Evolutionary conservation across 164 flowering plant genomes (phyloP).

Genomic region (Warburgia ugandensis): DNA sequence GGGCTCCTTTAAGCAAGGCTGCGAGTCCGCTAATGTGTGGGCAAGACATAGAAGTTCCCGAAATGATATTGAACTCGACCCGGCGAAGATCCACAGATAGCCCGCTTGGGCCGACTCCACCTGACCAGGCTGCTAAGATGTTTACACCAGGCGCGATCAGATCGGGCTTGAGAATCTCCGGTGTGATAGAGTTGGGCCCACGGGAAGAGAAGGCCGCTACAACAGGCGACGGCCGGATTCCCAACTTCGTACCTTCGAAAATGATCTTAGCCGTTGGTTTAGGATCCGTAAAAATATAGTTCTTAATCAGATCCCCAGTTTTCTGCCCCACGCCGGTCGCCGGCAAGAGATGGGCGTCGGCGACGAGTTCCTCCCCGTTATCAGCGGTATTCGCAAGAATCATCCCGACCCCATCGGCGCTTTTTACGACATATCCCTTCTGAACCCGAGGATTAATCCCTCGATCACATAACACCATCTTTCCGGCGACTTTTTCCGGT

Average conservation of each 20-base stretch:
- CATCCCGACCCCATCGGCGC: conserved; percentile 91
- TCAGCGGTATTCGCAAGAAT: conserved; percentile 54
- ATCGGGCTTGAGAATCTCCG: conserved; percentile 76
- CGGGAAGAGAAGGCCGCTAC: conserved; percentile 76
- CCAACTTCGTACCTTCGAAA: conserved; percentile 46
- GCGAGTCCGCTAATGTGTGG: conserved; percentile 83
- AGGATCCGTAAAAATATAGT: conserved; percentile 36
- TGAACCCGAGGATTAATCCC: conserved; percentile 52
- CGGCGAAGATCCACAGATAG: conserved; percentile 37
- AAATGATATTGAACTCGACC: conserved; percentile 62
- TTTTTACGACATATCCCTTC: conserved; percentile 59
- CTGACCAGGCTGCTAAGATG: conserved; percentile 82
- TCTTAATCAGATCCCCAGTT: conserved; percentile 45
- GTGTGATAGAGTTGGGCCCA: conserved; percentile 64
- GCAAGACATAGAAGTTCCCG: conserved; percentile 92
- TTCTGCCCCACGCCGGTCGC: conserved; percentile 50
- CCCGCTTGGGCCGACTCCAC: conserved; percentile 54
- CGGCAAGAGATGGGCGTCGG: conserved; percentile 77
- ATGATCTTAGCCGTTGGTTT: conserved; percentile 53
- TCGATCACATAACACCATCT: conserved; percentile 81
- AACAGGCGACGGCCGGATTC: conserved; percentile 67
- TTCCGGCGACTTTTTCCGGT: conserved; percentile 60
- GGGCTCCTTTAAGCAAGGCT: conserved; percentile 58
- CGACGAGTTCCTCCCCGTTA: conserved; percentile 67
- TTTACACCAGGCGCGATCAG: conserved; percentile 86